Conservation (phyloP, 306 rosid species). For the Medicago lupulina region DNA sequence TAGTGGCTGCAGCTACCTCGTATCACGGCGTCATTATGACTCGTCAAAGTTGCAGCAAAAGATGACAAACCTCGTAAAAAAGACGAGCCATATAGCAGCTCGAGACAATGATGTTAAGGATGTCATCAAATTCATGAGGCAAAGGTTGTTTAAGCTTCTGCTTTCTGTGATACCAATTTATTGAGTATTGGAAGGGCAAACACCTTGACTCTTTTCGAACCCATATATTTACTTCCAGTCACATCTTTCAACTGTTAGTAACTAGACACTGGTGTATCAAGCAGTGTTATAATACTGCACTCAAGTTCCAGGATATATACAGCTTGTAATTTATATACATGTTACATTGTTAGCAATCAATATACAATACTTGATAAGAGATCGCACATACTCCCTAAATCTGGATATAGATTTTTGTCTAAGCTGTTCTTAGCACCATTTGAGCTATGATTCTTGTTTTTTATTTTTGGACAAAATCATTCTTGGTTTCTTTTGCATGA, state of each 20-base stretch:
- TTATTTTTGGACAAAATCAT: too few relatives aligned
- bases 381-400: too few relatives aligned
- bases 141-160: neutral
- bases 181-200: neutral
- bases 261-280: neutral
- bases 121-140: neutral
- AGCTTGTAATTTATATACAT: neutral
- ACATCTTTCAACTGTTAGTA: neutral
- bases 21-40: neutral
- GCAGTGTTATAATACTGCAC: neutral
- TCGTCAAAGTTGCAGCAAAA: constrained; percentile 12
- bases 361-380: too few relatives aligned
- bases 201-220: neutral
- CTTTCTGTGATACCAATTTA: constrained; percentile 12
- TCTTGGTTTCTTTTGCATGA: too few relatives aligned
- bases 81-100: neutral
- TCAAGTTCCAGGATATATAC: neutral
- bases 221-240: neutral
- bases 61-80: neutral
- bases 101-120: constrained; percentile 1
- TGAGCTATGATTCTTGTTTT: too few relatives aligned
- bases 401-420: too few relatives aligned
- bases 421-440: too few relatives aligned
- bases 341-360: too few relatives aligned
- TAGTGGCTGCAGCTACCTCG: constrained; percentile 7